Evolutionary conservation across 805 yeast species (phyloP), one percentile per base, ranked within the genome.

Genomic region (Wickerhamiella dianesei): DNA sequence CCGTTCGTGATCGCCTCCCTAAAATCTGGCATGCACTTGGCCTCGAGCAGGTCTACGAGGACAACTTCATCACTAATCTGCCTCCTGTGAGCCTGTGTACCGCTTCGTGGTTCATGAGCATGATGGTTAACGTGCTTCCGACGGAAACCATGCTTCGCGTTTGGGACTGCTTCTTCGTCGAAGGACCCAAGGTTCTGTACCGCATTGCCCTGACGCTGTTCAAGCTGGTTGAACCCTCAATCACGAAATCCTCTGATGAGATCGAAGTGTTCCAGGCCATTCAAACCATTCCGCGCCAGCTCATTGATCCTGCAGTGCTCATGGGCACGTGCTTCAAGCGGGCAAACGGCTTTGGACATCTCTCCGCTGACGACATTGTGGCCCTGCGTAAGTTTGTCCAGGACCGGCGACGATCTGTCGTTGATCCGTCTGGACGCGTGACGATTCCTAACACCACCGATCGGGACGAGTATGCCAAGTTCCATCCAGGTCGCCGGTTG

Each of bases 31-130:
- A 66, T 4, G 69, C 68, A 43, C 64, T 77, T 12, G 65, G 68
- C 17, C 62, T 71, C 37, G 74, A 67, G 32, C 65, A 65, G 17
- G 47, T 72, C 64, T 43, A 69, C 59, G 58, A 63, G 54, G 57
- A 64, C 62, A 56, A 66, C 45, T 65, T 84, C 50, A 70, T 89
- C 29, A 71, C 76, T 14, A 80, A 82, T 54, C 65, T 88, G 40
- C 97, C 98, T 1, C 95, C 96, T 1, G 74, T 92, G 3, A 83
- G 96, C 1, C 70, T 92, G 41, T 92, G 94, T 54, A 92, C 97
- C 0, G 89, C 96, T 0, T 79, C 95, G 46, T 92, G 98, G 98
- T 92, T 92, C 60, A 89, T 92, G 97, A 83, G 96, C 56, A 75
- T 85, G n/a, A 92, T 83, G 64, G 86, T 92, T 35, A 95, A 95